Evolutionary conservation across 1,139 yeast species (phyloP).

Genomic region (Sugiyamaella novakii): DNA sequence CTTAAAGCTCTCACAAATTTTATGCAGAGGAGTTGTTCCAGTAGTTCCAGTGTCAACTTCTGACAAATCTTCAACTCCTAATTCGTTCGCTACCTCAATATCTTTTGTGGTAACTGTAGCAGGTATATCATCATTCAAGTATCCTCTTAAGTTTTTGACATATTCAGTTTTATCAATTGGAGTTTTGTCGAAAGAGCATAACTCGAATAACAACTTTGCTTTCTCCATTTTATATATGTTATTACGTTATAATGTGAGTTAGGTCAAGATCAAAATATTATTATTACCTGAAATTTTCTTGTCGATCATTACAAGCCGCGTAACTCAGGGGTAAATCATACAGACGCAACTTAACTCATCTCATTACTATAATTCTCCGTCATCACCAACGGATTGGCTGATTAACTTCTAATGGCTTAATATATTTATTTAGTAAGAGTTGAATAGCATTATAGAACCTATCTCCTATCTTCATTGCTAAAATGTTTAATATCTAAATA

Average conservation of each 20-base stretch:
- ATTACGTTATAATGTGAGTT: too few species aligned
- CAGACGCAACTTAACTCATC: too few species aligned
- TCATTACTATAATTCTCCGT: too few species aligned
- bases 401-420: too few species aligned
- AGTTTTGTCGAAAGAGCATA: conserved; percentile 57
- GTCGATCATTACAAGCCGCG: conserved; percentile 6
- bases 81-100: conserved; percentile 39
- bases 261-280: too few species aligned
- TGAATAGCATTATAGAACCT: too few species aligned
- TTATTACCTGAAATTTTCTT: conserved; percentile 8
- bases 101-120: conserved; percentile 83
- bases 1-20: conserved; percentile 44
- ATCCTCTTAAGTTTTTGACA: conserved; percentile 48
- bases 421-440: too few species aligned
- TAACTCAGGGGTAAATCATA: conserved; percentile 15
- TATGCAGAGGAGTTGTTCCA: conserved; percentile 80
- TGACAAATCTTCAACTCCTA: conserved; percentile 28
- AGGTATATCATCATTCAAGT: conserved; percentile 74
- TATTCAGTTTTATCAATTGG: conserved; percentile 56
- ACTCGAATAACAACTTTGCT: conserved; percentile 53
- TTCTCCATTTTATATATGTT: conserved; percentile 12
- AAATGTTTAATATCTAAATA: too few species aligned
- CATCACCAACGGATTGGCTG: too few species aligned
- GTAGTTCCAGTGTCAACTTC: conserved; percentile 41
- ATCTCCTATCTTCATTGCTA: too few species aligned